These are phyloP conservation scores for sorghum (Sorghum bicolor) DNA, from an alignment of 176 grass and related monocot genomes.

Conservation along the genomic window DNA sequence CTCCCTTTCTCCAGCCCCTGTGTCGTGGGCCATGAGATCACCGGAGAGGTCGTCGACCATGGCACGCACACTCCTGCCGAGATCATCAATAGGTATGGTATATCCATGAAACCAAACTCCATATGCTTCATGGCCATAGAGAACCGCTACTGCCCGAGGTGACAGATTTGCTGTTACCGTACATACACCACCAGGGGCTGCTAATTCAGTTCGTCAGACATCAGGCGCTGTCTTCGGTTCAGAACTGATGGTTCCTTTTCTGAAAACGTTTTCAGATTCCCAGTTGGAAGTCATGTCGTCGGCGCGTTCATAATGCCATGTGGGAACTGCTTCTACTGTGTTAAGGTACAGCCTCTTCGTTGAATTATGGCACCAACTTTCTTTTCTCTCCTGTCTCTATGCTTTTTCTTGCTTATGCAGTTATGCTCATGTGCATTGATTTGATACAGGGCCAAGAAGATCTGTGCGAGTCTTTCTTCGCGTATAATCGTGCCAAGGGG, in stretches of 20 bases:
- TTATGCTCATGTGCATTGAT: not conserved
- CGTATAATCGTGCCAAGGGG: conserved; percentile 92
- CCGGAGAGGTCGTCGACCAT: conserved; percentile 91
- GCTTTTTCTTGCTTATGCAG: not conserved
- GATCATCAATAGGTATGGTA: conserved; percentile 59
- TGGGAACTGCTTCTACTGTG: conserved; percentile 95
- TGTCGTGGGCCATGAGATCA: conserved; percentile 95
- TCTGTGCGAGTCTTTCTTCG: conserved; percentile 91
- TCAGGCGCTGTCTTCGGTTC: not conserved
- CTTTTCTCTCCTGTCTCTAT: not conserved
- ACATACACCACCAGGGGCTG: no score
- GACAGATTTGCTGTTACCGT: not conserved
- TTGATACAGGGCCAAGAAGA: conserved; percentile 90
- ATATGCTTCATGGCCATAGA: not conserved
- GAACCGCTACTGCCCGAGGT: not conserved
- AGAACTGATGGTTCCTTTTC: not conserved
- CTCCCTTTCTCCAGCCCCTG: conserved; percentile 87
- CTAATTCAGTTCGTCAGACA: not conserved
- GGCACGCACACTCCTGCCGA: conserved; percentile 62
- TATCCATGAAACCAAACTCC: not conserved
- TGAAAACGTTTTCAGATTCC: conserved; percentile 59
- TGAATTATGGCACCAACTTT: not conserved
- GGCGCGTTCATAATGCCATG: conserved; percentile 99
- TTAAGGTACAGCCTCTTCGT: conserved; percentile 54
- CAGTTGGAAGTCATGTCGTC: conserved; percentile 90